phyloP scores from a whole-genome alignment of 768 basidiomycete species.

The Cantharellus cinnabarinus region DNA sequence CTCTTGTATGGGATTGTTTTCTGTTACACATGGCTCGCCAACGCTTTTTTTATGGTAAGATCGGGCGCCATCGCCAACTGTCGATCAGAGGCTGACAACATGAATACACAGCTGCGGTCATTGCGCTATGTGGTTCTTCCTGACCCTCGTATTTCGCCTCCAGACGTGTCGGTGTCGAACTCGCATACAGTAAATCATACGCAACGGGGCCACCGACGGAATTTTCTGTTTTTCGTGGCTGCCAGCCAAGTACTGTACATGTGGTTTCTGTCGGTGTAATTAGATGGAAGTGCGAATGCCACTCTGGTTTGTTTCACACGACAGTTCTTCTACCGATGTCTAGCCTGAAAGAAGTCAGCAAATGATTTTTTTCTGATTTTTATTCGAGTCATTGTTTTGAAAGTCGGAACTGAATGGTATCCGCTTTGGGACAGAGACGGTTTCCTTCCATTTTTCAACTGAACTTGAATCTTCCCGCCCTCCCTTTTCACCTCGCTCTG shows the following conservation, averaged over 20 bases:
- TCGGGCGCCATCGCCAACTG: background rate
- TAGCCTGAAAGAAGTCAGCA: no score
- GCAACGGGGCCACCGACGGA: constrained; percentile 65
- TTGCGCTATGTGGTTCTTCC: constrained; percentile 81
- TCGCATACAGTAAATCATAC: constrained; percentile 50
- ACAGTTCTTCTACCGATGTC: no score
- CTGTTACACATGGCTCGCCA: constrained; percentile 69
- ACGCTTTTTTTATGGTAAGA: constrained; percentile 82
- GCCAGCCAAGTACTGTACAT: constrained; percentile 70
- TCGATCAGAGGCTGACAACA: background rate
- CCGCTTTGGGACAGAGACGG: no score
- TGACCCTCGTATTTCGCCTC: constrained; percentile 33
- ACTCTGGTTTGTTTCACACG: no score
- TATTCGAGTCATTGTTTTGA: no score
- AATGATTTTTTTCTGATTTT: no score
- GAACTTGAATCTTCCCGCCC: no score
- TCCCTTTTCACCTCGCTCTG: no score
- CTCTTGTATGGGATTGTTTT: constrained; percentile 54
- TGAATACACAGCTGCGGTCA: constrained; percentile 57
- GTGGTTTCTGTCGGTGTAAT: constrained; percentile 25
- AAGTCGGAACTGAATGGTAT: no score
- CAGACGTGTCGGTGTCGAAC: constrained; percentile 23
- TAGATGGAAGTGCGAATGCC: no score
- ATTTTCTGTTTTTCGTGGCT: constrained; percentile 77
- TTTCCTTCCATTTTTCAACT: no score